Conservation (phyloP, 148 eudicot species). For the Agrostemma githago region DNA sequence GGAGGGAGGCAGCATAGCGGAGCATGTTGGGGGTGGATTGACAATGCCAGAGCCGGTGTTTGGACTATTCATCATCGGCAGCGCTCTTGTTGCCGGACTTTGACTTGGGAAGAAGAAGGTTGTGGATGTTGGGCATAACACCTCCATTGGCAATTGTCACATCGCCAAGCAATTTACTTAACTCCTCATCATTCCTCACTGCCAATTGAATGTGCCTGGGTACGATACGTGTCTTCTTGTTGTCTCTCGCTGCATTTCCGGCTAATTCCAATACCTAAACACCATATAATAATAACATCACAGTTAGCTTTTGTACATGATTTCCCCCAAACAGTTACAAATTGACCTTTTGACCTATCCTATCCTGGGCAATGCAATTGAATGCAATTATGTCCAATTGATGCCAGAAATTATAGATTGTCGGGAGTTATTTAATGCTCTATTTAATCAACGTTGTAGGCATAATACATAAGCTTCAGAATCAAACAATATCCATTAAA, state of each 20-base stretch:
- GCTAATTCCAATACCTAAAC: conserved; percentile 73
- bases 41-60: neutral
- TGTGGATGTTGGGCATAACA: conserved; percentile 93
- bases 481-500: neutral
- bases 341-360: too few species aligned
- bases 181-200: conserved; percentile 77
- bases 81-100: conserved; percentile 36
- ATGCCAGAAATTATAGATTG: neutral
- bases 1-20: too few species aligned
- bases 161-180: conserved; percentile 81
- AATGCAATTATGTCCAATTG: neutral
- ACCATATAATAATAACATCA: neutral
- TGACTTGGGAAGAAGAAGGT: conserved; percentile 68
- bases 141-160: conserved; percentile 92
- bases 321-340: too few species aligned
- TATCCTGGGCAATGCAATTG: too few species aligned
- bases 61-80: conserved; percentile 55
- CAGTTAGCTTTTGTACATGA: neutral
- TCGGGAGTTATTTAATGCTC: too few species aligned
- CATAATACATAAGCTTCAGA: too few species aligned
- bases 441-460: too few species aligned
- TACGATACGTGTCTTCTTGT: conserved; percentile 82
- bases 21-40: too few species aligned
- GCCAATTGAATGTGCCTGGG: conserved; percentile 87
- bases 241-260: conserved; percentile 88